Evolutionary conservation across 2,329 filamentous ascomycete genomes (phyloP).

Genomic region (Aspergillus hortae): DNA sequence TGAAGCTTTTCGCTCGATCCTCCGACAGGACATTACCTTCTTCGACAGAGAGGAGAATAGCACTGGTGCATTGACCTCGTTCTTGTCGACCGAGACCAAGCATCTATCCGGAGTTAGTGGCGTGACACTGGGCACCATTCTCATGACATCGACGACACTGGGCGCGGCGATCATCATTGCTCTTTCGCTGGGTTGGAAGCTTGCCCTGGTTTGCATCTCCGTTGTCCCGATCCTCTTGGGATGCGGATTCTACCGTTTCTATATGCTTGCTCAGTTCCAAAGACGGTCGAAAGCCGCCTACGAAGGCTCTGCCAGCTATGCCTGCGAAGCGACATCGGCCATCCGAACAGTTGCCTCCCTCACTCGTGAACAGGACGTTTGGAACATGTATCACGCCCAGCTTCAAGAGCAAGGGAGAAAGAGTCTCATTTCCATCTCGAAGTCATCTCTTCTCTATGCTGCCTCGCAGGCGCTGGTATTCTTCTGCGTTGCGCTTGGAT

Average conservation of each 20-base stretch:
- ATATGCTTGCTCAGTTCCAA: slow-evolving; percentile 75
- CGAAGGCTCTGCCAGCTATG: slow-evolving; percentile 75
- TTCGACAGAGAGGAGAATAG: slow-evolving; percentile 90
- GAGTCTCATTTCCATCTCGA: slow-evolving; percentile 70
- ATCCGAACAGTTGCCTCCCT: slow-evolving; percentile 92
- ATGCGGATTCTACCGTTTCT: slow-evolving; percentile 87
- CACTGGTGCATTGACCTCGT: slow-evolving; percentile 80
- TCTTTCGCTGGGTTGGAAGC: slow-evolving; percentile 79
- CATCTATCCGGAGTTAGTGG: slow-evolving; percentile 85
- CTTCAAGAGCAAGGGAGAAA: slow-evolving; percentile 64
- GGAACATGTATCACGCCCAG: slow-evolving; percentile 64
- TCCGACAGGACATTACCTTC: slow-evolving; percentile 88
- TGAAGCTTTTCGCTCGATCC: slow-evolving; percentile 76
- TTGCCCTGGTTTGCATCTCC: slow-evolving; percentile 76
- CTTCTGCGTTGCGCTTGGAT: slow-evolving; percentile 78
- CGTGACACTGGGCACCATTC: slow-evolving; percentile 78
- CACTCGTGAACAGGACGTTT: slow-evolving; percentile 80
- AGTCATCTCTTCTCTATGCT: slow-evolving; percentile 76
- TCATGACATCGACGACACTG: slow-evolving; percentile 77
- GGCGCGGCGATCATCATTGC: slow-evolving; percentile 67
- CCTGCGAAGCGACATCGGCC: slow-evolving; percentile 88
- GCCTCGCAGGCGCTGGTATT: slow-evolving; percentile 80
- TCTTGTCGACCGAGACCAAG: slow-evolving; percentile 85
- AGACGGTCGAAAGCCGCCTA: slow-evolving; percentile 76
- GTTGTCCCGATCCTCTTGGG: slow-evolving; percentile 72